These are phyloP conservation scores for Podaxis sp. DNA, from an alignment of 768 basidiomycete species.

Conservation along the genomic window DNA sequence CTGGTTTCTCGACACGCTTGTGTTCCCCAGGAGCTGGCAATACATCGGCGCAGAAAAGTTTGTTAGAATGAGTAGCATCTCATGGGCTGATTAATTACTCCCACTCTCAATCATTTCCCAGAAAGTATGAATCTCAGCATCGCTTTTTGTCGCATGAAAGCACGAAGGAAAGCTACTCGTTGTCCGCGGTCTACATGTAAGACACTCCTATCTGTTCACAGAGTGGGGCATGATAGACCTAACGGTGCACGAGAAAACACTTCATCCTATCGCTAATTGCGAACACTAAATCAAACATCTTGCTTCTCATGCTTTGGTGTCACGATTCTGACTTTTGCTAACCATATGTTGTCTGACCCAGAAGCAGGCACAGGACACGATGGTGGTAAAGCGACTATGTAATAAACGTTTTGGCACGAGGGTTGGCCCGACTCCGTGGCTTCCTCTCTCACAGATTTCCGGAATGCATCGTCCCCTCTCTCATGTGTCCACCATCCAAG, in stretches of 20 bases:
- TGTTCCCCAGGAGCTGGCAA: neutral
- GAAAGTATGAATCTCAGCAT: slow-evolving; percentile 13
- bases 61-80: slow-evolving; percentile 2
- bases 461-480: slow-evolving; percentile 1
- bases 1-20: neutral
- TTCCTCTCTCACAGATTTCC: slow-evolving; percentile 8
- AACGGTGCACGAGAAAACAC: slow-evolving; percentile 1
- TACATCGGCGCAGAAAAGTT: slow-evolving; percentile 8
- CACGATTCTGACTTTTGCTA: slow-evolving; percentile 12
- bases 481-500: neutral
- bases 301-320: slow-evolving; percentile 16
- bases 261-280: slow-evolving; percentile 10
- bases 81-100: slow-evolving; percentile 8
- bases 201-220: slow-evolving; percentile 4
- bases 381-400: slow-evolving; percentile 16
- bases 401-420: slow-evolving; percentile 14
- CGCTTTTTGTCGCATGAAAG: slow-evolving; percentile 11
- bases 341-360: slow-evolving; percentile 13
- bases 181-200: slow-evolving; percentile 17
- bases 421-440: slow-evolving; percentile 3
- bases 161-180: slow-evolving; percentile 17
- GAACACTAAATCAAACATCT: slow-evolving; percentile 13
- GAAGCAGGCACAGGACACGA: slow-evolving; percentile 9
- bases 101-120: slow-evolving; percentile 10
- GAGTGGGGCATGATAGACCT: slow-evolving; percentile 1